Percentiles rank a stretch among this genome's conserved stretches.
Evolutionary conservation across 2,329 filamentous ascomycete species (phyloP).

Genomic region (Fusarium brachygibbosum): DNA sequence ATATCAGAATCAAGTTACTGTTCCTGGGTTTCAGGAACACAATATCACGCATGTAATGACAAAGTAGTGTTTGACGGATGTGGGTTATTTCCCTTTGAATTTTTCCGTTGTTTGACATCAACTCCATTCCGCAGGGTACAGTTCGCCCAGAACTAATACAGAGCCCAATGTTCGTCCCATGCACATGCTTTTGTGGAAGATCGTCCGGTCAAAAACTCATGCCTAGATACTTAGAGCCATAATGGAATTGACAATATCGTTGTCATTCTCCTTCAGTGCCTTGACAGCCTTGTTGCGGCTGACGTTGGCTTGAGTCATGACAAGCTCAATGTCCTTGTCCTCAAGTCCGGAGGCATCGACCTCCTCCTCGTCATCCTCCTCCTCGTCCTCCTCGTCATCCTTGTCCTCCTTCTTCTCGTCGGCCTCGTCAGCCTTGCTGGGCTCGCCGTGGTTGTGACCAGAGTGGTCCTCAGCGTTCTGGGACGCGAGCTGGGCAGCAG

Average conservation of each 20-base stretch:
- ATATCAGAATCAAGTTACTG: not conserved
- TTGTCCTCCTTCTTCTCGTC: slow-evolving; percentile 80
- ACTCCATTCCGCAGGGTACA: slow-evolving; percentile 47
- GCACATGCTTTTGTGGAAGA: slow-evolving; percentile 47
- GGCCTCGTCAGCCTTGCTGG: slow-evolving; percentile 71
- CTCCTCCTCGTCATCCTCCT: slow-evolving; percentile 95
- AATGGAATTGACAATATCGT: slow-evolving; percentile 99
- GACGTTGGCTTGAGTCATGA: slow-evolving; percentile 97
- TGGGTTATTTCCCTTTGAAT: slow-evolving; percentile 44
- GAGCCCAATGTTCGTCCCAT: slow-evolving; percentile 47
- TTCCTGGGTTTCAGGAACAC: not conserved
- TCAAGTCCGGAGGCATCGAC: slow-evolving; percentile 95
- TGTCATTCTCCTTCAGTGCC: slow-evolving; percentile 98
- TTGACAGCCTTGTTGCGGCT: slow-evolving; percentile 99
- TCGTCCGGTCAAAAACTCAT: slow-evolving; percentile 41
- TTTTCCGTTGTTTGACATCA: slow-evolving; percentile 49
- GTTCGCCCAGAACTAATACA: slow-evolving; percentile 50
- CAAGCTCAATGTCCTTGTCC: slow-evolving; percentile 99
- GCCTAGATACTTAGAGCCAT: slow-evolving; percentile 92
- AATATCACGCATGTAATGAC: slow-evolving; percentile 5
- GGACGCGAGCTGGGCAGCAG: slow-evolving; percentile 93
- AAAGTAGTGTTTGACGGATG: slow-evolving; percentile 27
- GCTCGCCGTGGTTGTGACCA: slow-evolving; percentile 79
- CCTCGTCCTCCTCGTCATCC: slow-evolving; percentile 85
- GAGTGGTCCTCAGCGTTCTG: slow-evolving; percentile 74